phyloP scores from a whole-genome alignment of 345 rosid species.

The Populus pruinosa region DNA sequence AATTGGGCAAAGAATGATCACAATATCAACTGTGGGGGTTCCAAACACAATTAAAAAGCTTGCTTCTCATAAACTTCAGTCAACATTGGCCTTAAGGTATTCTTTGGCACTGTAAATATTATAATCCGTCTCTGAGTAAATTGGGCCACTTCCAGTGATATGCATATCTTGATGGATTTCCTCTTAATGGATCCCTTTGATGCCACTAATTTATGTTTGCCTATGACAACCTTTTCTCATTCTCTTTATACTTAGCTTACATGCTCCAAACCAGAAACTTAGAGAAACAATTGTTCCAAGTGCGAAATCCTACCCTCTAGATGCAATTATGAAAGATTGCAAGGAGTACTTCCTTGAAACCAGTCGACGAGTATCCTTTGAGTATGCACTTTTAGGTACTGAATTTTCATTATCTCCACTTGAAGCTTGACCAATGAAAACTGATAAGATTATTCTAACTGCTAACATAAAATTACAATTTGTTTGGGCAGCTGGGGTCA shows the following conservation, averaged over 20 bases:
- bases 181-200: background rate
- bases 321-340: constrained; percentile 91
- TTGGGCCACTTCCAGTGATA: background rate
- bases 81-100: constrained; percentile 92
- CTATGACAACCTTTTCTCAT: constrained; percentile 1
- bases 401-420: constrained; percentile 3
- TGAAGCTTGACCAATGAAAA: background rate
- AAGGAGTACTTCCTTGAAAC: constrained; percentile 78
- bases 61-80: constrained; percentile 89
- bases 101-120: background rate
- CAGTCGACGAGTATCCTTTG: constrained; percentile 81
- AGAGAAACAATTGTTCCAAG: constrained; percentile 89
- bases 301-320: constrained; percentile 91
- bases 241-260: constrained; percentile 51
- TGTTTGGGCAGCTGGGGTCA: constrained; percentile 74
- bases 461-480: background rate
- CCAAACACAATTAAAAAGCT: constrained; percentile 92
- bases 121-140: background rate
- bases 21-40: constrained; percentile 94
- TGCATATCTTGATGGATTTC: background rate
- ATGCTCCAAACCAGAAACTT: constrained; percentile 89
- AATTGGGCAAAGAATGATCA: constrained; percentile 67
- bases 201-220: background rate
- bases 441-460: background rate
- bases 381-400: constrained; percentile 87